Evolutionary conservation across 345 rosid genomes (phyloP).

Genomic region (Eucalyptus regnans): DNA sequence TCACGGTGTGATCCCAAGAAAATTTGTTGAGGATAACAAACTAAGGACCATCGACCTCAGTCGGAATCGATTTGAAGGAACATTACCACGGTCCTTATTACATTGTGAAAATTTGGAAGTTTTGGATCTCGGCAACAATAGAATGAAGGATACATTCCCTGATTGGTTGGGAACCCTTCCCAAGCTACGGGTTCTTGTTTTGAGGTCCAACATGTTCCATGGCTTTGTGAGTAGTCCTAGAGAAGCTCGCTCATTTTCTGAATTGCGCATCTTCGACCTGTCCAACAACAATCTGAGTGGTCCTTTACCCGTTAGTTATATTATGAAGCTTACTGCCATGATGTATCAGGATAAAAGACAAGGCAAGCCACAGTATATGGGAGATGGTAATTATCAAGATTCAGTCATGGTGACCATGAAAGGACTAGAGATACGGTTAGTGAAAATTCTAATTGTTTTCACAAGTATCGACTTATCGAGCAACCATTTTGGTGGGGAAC

Average conservation of each 20-base stretch:
- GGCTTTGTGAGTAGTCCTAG: neutral
- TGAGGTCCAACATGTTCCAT: neutral
- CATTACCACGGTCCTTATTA: neutral
- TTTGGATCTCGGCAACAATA: neutral
- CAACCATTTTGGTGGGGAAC: neutral
- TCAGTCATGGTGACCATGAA: neutral
- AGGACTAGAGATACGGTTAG: neutral
- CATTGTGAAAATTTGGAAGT: neutral
- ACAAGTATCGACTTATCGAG: neutral
- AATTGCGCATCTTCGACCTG: neutral
- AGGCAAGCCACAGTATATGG: neutral
- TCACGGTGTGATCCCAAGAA: neutral
- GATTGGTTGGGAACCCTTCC: neutral
- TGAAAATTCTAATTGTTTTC: neutral
- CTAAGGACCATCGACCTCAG: neutral
- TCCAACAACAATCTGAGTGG: neutral
- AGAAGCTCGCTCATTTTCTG: neutral
- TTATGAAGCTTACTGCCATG: neutral
- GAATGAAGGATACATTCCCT: neutral
- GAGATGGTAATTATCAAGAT: neutral
- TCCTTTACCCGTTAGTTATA: neutral
- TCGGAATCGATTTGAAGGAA: neutral
- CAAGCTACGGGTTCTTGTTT: neutral
- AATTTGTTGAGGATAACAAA: neutral
- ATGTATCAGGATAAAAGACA: neutral